Evolutionary conservation across 169 alveolate genomes (phyloP).

Genomic region (Plasmodium cynomolgi): DNA sequence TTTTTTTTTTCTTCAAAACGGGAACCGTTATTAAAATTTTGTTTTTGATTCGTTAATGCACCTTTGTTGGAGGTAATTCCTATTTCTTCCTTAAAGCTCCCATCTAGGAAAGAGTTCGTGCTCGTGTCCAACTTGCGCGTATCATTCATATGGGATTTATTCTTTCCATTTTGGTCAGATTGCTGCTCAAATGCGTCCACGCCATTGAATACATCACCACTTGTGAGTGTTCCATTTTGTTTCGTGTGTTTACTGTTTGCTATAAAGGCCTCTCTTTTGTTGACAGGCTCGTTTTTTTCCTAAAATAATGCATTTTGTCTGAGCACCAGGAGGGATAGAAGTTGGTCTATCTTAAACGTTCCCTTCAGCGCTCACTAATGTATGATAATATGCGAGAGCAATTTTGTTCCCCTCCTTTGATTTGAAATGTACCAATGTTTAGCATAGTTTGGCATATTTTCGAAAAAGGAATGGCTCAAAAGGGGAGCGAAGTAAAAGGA

Average conservation of each 20-base stretch:
- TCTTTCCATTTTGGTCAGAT: background rate
- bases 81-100: constrained; percentile 5
- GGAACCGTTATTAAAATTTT: background rate
- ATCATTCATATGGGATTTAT: background rate
- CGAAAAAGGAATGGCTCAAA: background rate
- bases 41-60: background rate
- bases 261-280: constrained; percentile 54
- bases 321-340: background rate
- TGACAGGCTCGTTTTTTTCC: constrained; percentile 34
- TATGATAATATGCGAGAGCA: background rate
- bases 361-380: background rate
- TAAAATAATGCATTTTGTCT: constrained; percentile 43
- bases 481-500: background rate
- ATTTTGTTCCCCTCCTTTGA: background rate
- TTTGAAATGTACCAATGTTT: background rate
- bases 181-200: background rate
- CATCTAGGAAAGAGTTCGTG: constrained; percentile 27
- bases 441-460: background rate
- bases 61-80: background rate
- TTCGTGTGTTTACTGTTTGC: constrained; percentile 23
- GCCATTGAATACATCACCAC: constrained; percentile 22
- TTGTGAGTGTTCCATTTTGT: background rate
- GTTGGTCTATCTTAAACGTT: background rate
- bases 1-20: background rate
- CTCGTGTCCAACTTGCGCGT: constrained; percentile 22